These are phyloP conservation scores for Penicillium frequentans DNA, from an alignment of 2,329 filamentous ascomycete species.

Conservation along the genomic window DNA sequence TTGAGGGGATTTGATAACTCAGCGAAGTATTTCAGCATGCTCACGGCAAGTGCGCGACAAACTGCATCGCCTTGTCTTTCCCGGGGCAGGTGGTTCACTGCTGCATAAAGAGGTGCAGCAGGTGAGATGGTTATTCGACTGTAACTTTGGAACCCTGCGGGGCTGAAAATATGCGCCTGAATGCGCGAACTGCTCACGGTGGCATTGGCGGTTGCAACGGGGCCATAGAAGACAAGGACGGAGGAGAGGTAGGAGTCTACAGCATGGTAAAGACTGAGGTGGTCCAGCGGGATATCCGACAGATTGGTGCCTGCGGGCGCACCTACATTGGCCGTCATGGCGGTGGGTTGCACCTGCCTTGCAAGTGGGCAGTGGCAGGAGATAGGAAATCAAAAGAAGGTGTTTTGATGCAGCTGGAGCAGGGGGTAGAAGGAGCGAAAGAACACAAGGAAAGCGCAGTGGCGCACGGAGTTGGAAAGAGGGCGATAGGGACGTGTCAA, in stretches of 20 bases:
- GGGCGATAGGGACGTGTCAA: slow-evolving; percentile 2
- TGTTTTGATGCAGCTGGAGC: neutral
- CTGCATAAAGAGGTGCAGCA: slow-evolving; percentile 85
- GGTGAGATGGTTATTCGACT: slow-evolving; percentile 90
- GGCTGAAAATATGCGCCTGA: slow-evolving; percentile 87
- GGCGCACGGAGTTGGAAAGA: slow-evolving; percentile 3
- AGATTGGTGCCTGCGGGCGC: slow-evolving; percentile 67
- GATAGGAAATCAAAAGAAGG: neutral
- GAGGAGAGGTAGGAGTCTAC: slow-evolving; percentile 78
- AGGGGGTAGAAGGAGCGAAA: slow-evolving; percentile 8
- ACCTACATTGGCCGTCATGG: slow-evolving; percentile 67
- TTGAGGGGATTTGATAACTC: slow-evolving; percentile 80
- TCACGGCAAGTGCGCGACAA: slow-evolving; percentile 86
- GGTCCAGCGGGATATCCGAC: slow-evolving; percentile 72
- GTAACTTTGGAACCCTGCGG: slow-evolving; percentile 86
- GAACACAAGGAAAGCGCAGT: slow-evolving; percentile 3
- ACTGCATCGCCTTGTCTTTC: slow-evolving; percentile 96
- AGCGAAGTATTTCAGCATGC: slow-evolving; percentile 88
- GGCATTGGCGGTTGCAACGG: slow-evolving; percentile 84
- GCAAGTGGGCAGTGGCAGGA: neutral
- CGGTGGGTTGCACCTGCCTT: slow-evolving; percentile 25
- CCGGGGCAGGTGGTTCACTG: slow-evolving; percentile 84
- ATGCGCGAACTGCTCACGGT: slow-evolving; percentile 88
- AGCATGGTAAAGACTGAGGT: slow-evolving; percentile 84
- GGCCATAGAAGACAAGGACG: slow-evolving; percentile 87